Evolutionary conservation across 805 yeast genomes (phyloP), one percentile per base, ranked within the genome.

Genomic region (Teunomyces stri): DNA sequence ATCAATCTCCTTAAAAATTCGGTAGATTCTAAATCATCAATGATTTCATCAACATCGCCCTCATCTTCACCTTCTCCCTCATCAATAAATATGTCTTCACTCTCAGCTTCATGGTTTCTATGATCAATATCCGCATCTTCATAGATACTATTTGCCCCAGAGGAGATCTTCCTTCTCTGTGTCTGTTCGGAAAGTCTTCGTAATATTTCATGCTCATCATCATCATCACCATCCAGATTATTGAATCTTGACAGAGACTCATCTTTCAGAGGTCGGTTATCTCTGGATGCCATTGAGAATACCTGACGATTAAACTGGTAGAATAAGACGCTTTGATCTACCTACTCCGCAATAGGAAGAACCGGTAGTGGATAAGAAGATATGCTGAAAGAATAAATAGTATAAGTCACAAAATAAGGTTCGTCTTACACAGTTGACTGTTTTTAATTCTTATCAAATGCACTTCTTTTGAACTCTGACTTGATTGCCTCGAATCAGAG

Each of bases 181-280:
- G 47, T 56, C 61, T 73, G 75, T 12, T 69, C 74, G 6, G 78
- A 65, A 39, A 78, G 55, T 37, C 80, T 57, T 4, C 56, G 55
- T 21, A 78, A 53, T 3, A 73, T 61, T 6, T 58, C 64, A 9
- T 52, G 56, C 20, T 54, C 57, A 34, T 48, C 50, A 15, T 48
- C 50, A 15, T 52, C 54, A n/a, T 52, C 54, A 12, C 56, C 59
- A 29, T 61, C 65, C 10, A 40, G 51, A 22, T 45, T 22, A 15
- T 13, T 29, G 6, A 12, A 27, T 22, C 29, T 13, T 11, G 22
- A 22, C 40, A 37, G 40, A 22, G 40, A 37, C 20, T 37, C 40
- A 21, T 20, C 16, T 13, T 11, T 20, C 40, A 13, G 18, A 21
- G 29, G 12, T 12, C 22, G 16, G 11, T 18, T 22, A 22, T 37